phyloP scores from a whole-genome alignment of 169 alveolate species.

The Plasmodium knowlesi region DNA sequence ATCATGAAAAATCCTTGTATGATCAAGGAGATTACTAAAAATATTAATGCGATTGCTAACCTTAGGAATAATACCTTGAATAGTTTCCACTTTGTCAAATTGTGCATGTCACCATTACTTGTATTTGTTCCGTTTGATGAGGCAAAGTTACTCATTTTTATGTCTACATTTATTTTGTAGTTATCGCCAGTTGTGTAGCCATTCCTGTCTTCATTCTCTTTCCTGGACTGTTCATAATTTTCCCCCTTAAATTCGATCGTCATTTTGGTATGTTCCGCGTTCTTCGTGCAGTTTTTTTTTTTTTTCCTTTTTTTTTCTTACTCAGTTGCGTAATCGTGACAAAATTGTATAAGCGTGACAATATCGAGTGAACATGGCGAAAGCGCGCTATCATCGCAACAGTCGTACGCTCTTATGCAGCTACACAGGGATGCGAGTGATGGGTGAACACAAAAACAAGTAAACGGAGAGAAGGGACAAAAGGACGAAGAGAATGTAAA shows the following conservation, averaged over 20 bases:
- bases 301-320: neutral
- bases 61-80: slow-evolving; percentile 31
- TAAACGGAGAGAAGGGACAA: neutral
- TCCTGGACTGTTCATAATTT: neutral
- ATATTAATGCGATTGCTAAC: slow-evolving; percentile 15
- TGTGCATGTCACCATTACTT: neutral
- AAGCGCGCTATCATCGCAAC: neutral
- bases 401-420: neutral
- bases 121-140: neutral
- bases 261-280: neutral
- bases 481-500: neutral
- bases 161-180: slow-evolving; percentile 25
- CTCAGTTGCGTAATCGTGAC: neutral
- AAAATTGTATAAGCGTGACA: neutral
- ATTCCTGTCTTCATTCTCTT: slow-evolving; percentile 6
- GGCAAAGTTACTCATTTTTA: slow-evolving; percentile 1
- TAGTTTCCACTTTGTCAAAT: slow-evolving; percentile 33
- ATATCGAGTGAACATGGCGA: neutral
- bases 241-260: neutral
- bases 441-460: neutral
- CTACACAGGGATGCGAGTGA: neutral
- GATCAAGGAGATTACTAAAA: slow-evolving; percentile 29
- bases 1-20: slow-evolving; percentile 70
- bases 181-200: neutral
- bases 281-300: neutral